Base-by-base conservation (phyloP, 208 protist genomes). In the Crithidia acanthocephali region DNA sequence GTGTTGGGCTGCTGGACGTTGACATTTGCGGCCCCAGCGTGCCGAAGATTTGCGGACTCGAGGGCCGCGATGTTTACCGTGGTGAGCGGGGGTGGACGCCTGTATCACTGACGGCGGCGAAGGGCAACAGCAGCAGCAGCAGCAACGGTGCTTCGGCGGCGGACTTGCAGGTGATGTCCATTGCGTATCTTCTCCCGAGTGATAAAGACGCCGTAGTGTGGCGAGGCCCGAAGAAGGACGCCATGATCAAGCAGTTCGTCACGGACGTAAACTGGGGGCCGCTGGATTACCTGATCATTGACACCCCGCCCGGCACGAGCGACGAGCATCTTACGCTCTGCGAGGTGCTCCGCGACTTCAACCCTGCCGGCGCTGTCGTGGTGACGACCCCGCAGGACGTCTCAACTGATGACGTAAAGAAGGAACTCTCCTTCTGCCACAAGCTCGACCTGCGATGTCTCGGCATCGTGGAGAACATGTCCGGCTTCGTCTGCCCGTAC, bases 131-230 rank as follows among this genome's bases (percentile, higher is more conserved):
- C 18, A 25, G 4, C 23, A 47, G 7, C 6, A 9, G 23, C 42
- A 13, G 32, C 50, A 13, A 30, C 23, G 45, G 4, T 1, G 42
- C 40, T 0, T 22, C n/a, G 15, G 22, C 35, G 22, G 85, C 56
- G 2, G 58, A 86, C 13, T 52, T 96, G 28, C 89, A 94, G 71
- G 87, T 97, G 1, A 99, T 99, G 96, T 99, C 95, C 2, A 98
- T 99, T 71, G 99, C 98, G 2, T 99, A 99, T 68, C 63, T 99
- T 37, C 83, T 99, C 11, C 74, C 87, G 5, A 95, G 90, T 70
- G 86, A 95, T 27, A 93, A 97, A 44, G 98, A 99, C 59, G 98
- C 99, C 3, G 97, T 99, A 10, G 98, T 99, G 68, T 99, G 99
- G 99, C 90, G 99, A 47, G 93, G 95, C 1, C 93, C 94, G 5